Percentiles rank a stretch among this genome's conserved stretches.
Evolutionary conservation across 225 moss, liverwort and hornwort genomes (phyloP).

Genomic region (Ulota crispa): DNA sequence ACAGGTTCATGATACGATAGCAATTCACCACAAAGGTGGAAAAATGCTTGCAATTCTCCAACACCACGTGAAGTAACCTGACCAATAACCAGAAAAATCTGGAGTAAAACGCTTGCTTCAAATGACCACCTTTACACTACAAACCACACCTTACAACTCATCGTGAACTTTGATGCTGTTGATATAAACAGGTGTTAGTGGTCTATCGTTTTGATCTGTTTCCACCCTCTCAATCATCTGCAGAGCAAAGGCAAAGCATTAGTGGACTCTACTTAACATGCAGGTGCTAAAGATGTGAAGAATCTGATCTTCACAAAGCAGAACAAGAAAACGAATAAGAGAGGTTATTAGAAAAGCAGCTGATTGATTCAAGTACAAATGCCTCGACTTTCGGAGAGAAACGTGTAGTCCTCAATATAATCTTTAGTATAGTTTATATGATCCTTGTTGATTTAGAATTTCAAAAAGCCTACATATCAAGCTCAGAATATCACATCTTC

Average conservation of each 20-base stretch:
- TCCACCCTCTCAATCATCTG: conserved; percentile 80
- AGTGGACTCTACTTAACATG: neutral
- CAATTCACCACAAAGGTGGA: conserved; percentile 7
- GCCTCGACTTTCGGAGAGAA: neutral
- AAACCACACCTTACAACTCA: conserved; percentile 34
- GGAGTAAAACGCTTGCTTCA: conserved; percentile 14
- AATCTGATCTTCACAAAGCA: neutral
- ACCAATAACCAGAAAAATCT: conserved; percentile 12
- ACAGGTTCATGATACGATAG: conserved; percentile 22
- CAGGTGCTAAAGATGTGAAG: neutral
- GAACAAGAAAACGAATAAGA: neutral
- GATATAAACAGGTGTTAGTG: conserved; percentile 57
- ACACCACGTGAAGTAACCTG: neutral
- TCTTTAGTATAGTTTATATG: neutral
- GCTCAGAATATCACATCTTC: neutral
- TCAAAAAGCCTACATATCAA: neutral
- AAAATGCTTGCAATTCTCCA: conserved; percentile 16
- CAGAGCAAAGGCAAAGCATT: neutral
- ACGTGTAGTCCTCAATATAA: neutral
- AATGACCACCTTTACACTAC: neutral
- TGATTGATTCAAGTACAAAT: neutral
- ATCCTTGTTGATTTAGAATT: neutral
- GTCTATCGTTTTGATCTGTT: conserved; percentile 55
- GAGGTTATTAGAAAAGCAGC: neutral
- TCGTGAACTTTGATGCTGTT: conserved; percentile 42